These are phyloP conservation scores for Paxillus rubicundulus DNA, from an alignment of 768 basidiomycete species.

Conservation along the genomic window DNA sequence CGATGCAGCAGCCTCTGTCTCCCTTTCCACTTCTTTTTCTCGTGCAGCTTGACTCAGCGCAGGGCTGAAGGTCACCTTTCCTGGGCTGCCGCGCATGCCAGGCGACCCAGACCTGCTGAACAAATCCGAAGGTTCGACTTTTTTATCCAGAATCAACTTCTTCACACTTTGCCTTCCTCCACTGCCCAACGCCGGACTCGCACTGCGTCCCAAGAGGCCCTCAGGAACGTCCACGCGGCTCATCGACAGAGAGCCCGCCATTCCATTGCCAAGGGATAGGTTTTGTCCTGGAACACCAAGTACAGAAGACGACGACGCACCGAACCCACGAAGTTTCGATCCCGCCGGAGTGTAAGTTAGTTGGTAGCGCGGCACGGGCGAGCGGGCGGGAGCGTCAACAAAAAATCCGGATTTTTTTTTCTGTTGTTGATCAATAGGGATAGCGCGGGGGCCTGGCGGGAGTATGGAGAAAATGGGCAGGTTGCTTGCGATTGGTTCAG, in stretches of 20 bases:
- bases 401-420: constrained; percentile 81
- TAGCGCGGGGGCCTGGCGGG: constrained; percentile 64
- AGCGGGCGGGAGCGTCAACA: constrained; percentile 71
- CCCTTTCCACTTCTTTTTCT: constrained; percentile 60
- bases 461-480: constrained; percentile 75
- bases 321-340: constrained; percentile 71
- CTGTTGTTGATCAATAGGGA: constrained; percentile 55
- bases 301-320: constrained; percentile 38
- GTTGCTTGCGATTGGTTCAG: constrained; percentile 75
- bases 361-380: constrained; percentile 62
- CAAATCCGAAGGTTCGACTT: constrained; percentile 69
- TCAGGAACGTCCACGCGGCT: constrained; percentile 58
- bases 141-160: constrained; percentile 88
- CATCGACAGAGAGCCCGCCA: constrained; percentile 52
- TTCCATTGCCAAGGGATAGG: constrained; percentile 53
- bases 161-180: constrained; percentile 82
- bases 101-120: constrained; percentile 51
- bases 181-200: constrained; percentile 65
- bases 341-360: constrained; percentile 62
- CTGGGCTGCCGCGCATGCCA: constrained; percentile 23
- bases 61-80: constrained; percentile 70
- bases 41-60: constrained; percentile 72
- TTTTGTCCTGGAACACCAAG: constrained; percentile 30
- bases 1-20: constrained; percentile 31
- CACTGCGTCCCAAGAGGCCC: constrained; percentile 52